A percentile compares a stretch with the other conserved stretches of the same genome.
These are phyloP conservation scores for Ogataea siamensis DNA, from an alignment of 805 yeast genomes.

Conservation along the genomic window DNA sequence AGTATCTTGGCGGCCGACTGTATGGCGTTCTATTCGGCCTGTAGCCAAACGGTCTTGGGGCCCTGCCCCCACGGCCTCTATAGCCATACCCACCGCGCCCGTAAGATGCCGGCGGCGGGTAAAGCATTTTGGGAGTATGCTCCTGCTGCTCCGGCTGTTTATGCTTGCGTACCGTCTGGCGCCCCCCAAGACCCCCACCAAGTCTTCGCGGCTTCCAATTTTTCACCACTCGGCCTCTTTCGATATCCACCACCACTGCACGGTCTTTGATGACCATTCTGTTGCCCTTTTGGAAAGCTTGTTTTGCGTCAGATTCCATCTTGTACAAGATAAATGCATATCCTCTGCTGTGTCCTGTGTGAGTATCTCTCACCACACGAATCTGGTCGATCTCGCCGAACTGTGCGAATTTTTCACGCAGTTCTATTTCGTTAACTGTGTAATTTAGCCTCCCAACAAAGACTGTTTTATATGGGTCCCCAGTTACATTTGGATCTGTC, in stretches of 20 bases:
- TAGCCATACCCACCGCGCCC: slow-evolving; percentile 7
- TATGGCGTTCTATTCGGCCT: slow-evolving; percentile 6
- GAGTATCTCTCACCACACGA: slow-evolving; percentile 54
- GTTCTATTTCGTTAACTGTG: slow-evolving; percentile 60
- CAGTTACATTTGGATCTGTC: slow-evolving; percentile 53
- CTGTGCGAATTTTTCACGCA: slow-evolving; percentile 56
- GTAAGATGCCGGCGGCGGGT: slow-evolving; percentile 22
- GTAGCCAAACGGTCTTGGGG: slow-evolving; percentile 9
- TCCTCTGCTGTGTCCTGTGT: slow-evolving; percentile 57
- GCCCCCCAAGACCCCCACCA: slow-evolving; percentile 93
- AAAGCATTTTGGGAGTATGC: slow-evolving; percentile 14
- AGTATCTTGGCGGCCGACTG: slow-evolving; percentile 7
- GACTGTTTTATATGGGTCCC: slow-evolving; percentile 77
- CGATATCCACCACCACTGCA: slow-evolving; percentile 65
- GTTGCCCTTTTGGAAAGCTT: slow-evolving; percentile 60
- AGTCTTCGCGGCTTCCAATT: slow-evolving; percentile 72
- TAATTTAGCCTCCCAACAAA: slow-evolving; percentile 76
- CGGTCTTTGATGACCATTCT: slow-evolving; percentile 51
- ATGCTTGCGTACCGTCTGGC: slow-evolving; percentile 16
- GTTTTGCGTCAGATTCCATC: slow-evolving; percentile 54
- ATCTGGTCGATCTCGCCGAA: slow-evolving; percentile 70
- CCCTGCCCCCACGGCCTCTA: slow-evolving; percentile 14
- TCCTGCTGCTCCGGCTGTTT: slow-evolving; percentile 2
- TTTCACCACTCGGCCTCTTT: slow-evolving; percentile 62
- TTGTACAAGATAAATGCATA: slow-evolving; percentile 81